Evolutionary conservation across 441 rosid species (phyloP).

Genomic region (Rhodomyrtus psidioides): DNA sequence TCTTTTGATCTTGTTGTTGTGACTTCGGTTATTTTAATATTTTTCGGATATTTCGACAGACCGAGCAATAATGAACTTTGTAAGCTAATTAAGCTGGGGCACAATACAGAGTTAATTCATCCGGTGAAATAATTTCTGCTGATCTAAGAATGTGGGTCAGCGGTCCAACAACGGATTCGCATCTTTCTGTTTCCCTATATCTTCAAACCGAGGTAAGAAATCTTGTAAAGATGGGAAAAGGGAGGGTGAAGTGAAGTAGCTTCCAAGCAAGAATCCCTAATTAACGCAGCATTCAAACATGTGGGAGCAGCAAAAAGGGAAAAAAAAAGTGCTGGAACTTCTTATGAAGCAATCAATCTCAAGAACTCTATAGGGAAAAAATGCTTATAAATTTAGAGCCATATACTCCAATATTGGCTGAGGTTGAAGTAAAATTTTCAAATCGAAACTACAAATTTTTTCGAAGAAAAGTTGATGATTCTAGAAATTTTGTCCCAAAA

Average conservation of each 20-base stretch:
- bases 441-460: background rate
- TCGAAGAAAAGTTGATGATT: background rate
- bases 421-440: background rate
- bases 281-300: background rate
- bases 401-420: background rate
- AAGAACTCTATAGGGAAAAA: background rate
- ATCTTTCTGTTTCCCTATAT: background rate
- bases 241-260: background rate
- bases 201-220: background rate
- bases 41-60: background rate
- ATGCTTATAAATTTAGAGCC: background rate
- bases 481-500: background rate
- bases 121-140: background rate
- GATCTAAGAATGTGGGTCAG: background rate
- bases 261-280: background rate
- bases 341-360: background rate
- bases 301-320: background rate
- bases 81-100: background rate
- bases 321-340: background rate
- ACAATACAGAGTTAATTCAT: background rate
- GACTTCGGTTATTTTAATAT: background rate
- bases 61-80: background rate
- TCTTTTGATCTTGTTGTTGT: background rate
- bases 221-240: background rate
- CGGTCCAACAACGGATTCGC: background rate